Evolutionary conservation across 768 basidiomycete genomes (phyloP).

Genomic region (Russula abietina): DNA sequence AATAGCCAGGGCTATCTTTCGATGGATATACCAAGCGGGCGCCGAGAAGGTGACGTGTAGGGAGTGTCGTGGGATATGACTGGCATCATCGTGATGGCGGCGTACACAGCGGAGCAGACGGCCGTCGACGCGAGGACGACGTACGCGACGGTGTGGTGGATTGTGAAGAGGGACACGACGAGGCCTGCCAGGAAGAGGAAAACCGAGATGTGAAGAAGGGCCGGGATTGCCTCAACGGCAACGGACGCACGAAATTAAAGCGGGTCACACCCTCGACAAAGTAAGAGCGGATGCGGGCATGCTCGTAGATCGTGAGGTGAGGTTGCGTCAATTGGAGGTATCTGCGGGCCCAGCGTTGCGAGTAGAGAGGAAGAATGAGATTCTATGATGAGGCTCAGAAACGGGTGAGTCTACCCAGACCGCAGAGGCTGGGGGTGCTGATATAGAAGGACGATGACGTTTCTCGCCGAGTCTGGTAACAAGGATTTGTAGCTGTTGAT

Average conservation of each 20-base stretch:
- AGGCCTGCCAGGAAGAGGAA: slow-evolving; percentile 19
- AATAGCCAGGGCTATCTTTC: neutral
- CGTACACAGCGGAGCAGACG: neutral
- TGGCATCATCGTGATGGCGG: slow-evolving; percentile 9
- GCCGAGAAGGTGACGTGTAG: slow-evolving; percentile 4
- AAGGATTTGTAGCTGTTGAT: slow-evolving; percentile 20
- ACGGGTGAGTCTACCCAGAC: slow-evolving; percentile 12
- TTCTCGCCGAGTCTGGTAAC: slow-evolving; percentile 8
- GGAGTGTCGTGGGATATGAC: neutral
- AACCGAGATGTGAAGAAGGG: slow-evolving; percentile 11
- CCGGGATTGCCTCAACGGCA: slow-evolving; percentile 7
- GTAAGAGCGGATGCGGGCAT: slow-evolving; percentile 9
- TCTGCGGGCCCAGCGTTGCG: slow-evolving; percentile 13
- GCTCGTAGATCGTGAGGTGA: slow-evolving; percentile 3
- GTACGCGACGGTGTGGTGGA: slow-evolving; percentile 12
- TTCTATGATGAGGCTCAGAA: slow-evolving; percentile 8
- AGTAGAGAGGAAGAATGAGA: slow-evolving; percentile 12
- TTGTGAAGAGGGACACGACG: slow-evolving; percentile 8
- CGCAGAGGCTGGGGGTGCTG: slow-evolving; percentile 3
- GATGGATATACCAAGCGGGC: neutral
- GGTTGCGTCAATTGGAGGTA: slow-evolving; percentile 7
- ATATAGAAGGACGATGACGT: slow-evolving; percentile 2
- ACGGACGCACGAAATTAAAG: neutral
- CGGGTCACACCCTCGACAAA: slow-evolving; percentile 2
- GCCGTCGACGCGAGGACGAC: neutral